Base-by-base conservation (phyloP, 257 asterid species). In the Lantana camara region DNA sequence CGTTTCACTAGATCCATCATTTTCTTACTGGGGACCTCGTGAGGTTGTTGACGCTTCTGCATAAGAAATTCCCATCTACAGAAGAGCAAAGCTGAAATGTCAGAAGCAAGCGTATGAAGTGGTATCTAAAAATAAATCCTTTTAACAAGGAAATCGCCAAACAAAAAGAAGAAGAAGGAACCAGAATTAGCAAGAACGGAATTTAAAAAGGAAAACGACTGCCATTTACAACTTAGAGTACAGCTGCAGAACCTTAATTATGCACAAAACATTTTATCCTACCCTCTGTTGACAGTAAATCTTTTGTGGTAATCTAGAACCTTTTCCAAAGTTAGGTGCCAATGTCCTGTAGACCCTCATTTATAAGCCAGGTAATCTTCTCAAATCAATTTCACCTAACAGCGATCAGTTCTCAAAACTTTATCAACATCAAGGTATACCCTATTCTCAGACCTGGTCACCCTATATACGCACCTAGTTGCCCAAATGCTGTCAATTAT, bases 1-100 rank as follows among this genome's bases (percentile, higher is more conserved):
- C 97, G 95, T 80, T 56, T 79, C 64, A 82, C 97, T 73, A 92
- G 63, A 62, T 89, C 97, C 1, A 75, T 1, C 68, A 89, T 62
- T 79, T 63, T 89, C 87, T 66, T 79, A 45, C 50, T 60, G 42
- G 95, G 77, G 71, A 74, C 80, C 54, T 82, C 95, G 40, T 74
- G 84, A 68, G 86, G 62, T 49, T 77, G 90, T 48, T 77, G 95
- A 57, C 85, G 84, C 52, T 88, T 82, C 73, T 78, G 89, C 82
- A 71, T 76, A 37, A 92, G 74, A 76, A 78, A 75, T 0, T 75
- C 90, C 78, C 57, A 78, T 67, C 96, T 90, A 92, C 77, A 79
- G 70, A 50, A 64, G 22, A 66, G 64, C 46, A 77, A 76, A 61
- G 57, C 63, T 57, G 60, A 49, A 68, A 38, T 57, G 52, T 48